Percentiles rank a stretch among this genome's conserved stretches.
Conservation (phyloP, 2,329 filamentous ascomycete species). For the Monilinia vaccinii-corymbosi region DNA sequence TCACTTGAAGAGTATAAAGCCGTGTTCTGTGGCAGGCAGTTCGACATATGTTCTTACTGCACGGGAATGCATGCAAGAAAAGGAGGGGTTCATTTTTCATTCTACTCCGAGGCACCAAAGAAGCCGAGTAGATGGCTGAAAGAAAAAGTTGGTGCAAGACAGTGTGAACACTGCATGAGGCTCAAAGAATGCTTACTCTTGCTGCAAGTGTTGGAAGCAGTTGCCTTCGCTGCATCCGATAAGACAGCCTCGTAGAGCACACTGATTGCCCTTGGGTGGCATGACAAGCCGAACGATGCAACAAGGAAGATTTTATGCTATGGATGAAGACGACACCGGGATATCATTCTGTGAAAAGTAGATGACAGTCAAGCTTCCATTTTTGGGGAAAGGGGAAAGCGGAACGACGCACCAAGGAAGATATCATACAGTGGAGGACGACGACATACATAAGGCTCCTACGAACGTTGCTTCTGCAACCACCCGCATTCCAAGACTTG, state of each 20-base stretch:
- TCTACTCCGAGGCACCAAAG: background rate
- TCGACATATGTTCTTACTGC: too few species aligned
- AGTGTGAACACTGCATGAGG: background rate
- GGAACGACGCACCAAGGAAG: background rate
- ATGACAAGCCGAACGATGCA: too few species aligned
- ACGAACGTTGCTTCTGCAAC: too few species aligned
- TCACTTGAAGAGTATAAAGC: background rate
- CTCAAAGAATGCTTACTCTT: background rate
- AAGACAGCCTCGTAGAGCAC: too few species aligned
- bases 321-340: rapidly evolving
- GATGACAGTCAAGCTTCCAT: background rate
- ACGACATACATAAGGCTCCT: too few species aligned
- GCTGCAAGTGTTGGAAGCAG: background rate
- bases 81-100: background rate
- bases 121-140: background rate
- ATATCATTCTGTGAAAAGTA: background rate
- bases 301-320: too few species aligned
- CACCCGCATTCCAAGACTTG: background rate
- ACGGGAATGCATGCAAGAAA: background rate
- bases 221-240: background rate
- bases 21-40: background rate
- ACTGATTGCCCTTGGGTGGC: background rate
- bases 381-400: background rate
- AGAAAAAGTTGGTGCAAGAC: background rate
- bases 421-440: background rate